Conservation (phyloP, 148 eudicot genomes). For the Persicaria tinctoria region DNA sequence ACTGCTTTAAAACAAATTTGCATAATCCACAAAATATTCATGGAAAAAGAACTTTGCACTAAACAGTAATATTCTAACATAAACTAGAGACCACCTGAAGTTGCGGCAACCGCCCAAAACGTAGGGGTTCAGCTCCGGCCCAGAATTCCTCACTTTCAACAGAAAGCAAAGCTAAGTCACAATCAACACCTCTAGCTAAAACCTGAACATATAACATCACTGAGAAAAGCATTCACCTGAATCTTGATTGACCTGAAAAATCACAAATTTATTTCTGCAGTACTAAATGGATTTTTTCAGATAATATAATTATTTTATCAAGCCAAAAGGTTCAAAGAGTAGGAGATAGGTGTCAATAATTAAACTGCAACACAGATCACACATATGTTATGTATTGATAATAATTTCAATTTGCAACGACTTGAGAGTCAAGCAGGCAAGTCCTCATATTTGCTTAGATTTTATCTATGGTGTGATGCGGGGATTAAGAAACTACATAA, state of each 20-base stretch:
- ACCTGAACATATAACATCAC: conserved; percentile 46
- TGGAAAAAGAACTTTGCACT: background rate
- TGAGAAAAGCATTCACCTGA: conserved; percentile 16
- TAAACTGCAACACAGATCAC: background rate
- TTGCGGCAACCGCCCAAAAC: conserved; percentile 69
- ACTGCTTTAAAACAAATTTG: background rate
- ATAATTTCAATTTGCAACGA: background rate
- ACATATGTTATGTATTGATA: background rate
- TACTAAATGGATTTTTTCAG: background rate
- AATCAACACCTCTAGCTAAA: conserved; percentile 87
- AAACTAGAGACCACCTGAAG: conserved; percentile 53
- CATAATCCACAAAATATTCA: background rate
- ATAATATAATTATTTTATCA: background rate
- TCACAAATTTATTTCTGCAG: background rate
- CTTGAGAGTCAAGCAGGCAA: background rate
- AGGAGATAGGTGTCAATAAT: background rate
- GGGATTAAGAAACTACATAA: background rate
- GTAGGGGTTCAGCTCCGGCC: conserved; percentile 78
- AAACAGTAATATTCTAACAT: background rate
- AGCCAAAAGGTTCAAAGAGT: background rate
- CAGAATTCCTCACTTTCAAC: conserved; percentile 87
- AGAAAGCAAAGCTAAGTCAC: conserved; percentile 88
- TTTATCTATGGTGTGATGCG: no score
- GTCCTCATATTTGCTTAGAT: background rate
- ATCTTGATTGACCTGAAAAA: background rate